Evolutionary conservation across 2,329 filamentous ascomycete species (phyloP).

Genomic region (Nannizziopsis arthrosporioides): DNA sequence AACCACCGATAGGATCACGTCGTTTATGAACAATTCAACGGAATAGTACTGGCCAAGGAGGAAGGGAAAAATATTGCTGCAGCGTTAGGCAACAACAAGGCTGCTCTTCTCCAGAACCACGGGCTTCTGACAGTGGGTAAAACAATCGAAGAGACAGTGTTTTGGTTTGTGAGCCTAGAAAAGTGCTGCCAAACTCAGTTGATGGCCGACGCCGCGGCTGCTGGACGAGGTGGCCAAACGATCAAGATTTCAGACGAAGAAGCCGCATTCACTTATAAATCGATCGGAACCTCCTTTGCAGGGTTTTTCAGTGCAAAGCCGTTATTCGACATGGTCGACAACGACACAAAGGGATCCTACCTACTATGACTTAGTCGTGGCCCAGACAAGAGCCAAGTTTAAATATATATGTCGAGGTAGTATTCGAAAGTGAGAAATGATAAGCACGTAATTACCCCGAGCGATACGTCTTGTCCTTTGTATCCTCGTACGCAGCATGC

Average conservation of each 20-base stretch:
- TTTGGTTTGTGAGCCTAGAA: conserved; percentile 44
- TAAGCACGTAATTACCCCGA: too few relatives aligned
- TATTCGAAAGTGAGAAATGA: too few relatives aligned
- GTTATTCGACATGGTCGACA: conserved; percentile 57
- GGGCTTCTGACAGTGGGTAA: conserved; percentile 41
- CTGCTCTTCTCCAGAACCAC: conserved; percentile 44
- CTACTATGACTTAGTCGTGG: conserved; percentile 29
- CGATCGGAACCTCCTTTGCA: conserved; percentile 48
- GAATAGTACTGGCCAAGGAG: conserved; percentile 42
- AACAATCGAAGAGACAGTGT: conserved; percentile 41
- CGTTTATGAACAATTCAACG: conserved; percentile 43
- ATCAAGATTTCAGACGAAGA: conserved; percentile 58
- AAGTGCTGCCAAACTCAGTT: conserved; percentile 45
- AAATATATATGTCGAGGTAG: too few relatives aligned
- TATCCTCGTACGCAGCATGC: too few relatives aligned
- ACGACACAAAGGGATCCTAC: conserved; percentile 48
- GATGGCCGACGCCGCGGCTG: conserved; percentile 41
- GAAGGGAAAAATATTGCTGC: conserved; percentile 44
- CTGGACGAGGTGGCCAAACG: conserved; percentile 50
- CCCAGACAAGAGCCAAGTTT: not conserved
- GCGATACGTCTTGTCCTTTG: too few relatives aligned
- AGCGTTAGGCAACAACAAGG: conserved; percentile 40
- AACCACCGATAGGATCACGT: conserved; percentile 35
- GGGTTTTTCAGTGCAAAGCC: conserved; percentile 64
- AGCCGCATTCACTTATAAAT: conserved; percentile 55